Evolutionary conservation across 495 filamentous ascomycete genomes (phyloP).

Genomic region (Penicillium daleae): DNA sequence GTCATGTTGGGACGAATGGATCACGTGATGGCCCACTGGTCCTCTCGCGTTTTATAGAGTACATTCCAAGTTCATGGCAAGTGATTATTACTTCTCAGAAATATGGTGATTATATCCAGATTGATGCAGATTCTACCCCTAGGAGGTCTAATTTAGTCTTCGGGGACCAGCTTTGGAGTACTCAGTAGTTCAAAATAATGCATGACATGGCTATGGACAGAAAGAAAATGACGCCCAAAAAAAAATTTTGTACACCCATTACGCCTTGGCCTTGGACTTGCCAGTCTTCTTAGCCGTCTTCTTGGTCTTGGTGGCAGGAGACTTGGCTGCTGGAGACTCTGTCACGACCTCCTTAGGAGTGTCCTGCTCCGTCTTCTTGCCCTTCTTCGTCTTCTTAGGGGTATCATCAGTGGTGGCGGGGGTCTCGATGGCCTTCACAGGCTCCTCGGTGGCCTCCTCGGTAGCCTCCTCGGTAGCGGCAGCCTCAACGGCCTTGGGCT

Average conservation of each 20-base stretch:
- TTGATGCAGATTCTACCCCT: too few relatives aligned
- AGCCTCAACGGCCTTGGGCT: constrained; percentile 24
- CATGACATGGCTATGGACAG: constrained; percentile 24
- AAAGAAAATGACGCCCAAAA: constrained; percentile 23
- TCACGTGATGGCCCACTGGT: constrained; percentile 22
- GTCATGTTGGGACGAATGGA: constrained; percentile 14
- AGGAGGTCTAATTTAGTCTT: not conserved
- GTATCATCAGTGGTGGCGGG: constrained; percentile 36
- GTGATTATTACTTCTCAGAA: too few relatives aligned
- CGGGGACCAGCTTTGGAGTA: too few relatives aligned
- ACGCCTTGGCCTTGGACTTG: constrained; percentile 44
- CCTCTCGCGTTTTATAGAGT: not conserved
- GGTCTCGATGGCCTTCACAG: constrained; percentile 35
- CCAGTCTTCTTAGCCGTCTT: constrained; percentile 42
- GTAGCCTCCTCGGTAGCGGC: constrained; percentile 17
- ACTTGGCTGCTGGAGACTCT: constrained; percentile 31
- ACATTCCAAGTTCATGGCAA: too few relatives aligned
- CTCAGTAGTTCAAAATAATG: constrained; percentile 10
- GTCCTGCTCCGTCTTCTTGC: constrained; percentile 39
- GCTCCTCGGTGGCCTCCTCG: constrained; percentile 26
- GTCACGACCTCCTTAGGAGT: constrained; percentile 30
- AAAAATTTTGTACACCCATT: constrained; percentile 34
- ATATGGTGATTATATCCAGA: too few relatives aligned
- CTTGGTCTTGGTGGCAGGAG: constrained; percentile 32
- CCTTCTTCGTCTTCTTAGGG: constrained; percentile 44